phyloP scores from a whole-genome alignment of 2,329 filamentous ascomycete species.

The Neocucurbitaria cava region DNA sequence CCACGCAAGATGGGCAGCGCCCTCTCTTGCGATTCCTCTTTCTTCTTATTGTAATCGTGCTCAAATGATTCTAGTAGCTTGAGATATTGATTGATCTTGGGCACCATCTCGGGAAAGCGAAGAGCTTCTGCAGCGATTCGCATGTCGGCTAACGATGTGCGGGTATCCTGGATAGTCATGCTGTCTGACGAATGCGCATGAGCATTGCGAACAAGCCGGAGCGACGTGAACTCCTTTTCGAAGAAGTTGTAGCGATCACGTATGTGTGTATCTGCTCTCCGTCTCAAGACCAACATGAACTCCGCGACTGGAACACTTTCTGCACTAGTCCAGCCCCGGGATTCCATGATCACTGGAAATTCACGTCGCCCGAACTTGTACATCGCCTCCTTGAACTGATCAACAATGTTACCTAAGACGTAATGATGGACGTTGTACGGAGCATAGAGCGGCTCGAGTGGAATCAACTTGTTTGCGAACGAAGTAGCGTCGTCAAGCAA shows the following conservation, averaged over 20 bases:
- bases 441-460: not conserved
- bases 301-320: slow-evolving; percentile 1
- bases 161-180: not conserved
- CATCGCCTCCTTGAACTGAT: not conserved
- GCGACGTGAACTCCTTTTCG: not conserved
- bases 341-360: not conserved
- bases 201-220: slow-evolving; percentile 3
- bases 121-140: not conserved
- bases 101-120: not conserved
- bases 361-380: not conserved
- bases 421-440: not conserved
- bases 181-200: not conserved
- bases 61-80: not conserved
- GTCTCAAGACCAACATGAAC: not conserved
- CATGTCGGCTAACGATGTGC: slow-evolving; percentile 1
- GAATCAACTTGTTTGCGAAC: not conserved
- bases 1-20: not conserved
- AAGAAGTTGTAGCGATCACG: not conserved
- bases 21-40: not conserved
- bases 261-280: not conserved
- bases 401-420: not conserved
- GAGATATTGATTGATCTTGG: not conserved
- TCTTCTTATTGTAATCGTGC: not conserved
- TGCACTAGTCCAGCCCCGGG: not conserved
- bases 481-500: not conserved